Evolutionary conservation across 306 rosid genomes (phyloP).

Genomic region (Erythrophleum fordii): DNA sequence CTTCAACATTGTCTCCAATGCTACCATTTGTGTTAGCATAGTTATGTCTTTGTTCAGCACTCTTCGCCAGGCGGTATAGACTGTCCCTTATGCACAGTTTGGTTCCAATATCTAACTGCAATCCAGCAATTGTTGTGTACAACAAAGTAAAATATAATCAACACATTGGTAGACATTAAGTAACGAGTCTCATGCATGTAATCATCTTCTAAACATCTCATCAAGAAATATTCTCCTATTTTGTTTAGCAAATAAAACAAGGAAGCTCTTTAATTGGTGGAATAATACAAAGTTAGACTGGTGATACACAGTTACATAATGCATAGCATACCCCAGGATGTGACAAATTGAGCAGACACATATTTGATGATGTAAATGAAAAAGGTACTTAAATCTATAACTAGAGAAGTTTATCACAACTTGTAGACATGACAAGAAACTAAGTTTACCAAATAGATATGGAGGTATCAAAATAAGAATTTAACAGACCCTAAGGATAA

Average conservation of each 20-base stretch:
- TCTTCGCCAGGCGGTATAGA: conserved; percentile 88
- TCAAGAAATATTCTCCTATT: not conserved
- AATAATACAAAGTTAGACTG: not conserved
- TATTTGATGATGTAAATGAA: not conserved
- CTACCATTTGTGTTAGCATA: conserved; percentile 44
- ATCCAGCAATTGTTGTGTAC: conserved; percentile 34
- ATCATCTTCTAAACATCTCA: conserved; percentile 10
- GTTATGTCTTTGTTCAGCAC: conserved; percentile 82
- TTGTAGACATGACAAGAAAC: not conserved
- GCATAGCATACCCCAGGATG: not conserved
- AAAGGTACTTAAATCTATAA: not conserved
- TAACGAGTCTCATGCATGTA: not conserved
- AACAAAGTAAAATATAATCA: conserved; percentile 17
- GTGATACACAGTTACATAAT: not conserved
- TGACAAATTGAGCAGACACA: conserved; percentile 4
- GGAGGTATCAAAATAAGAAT: not conserved
- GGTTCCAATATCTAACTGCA: conserved; percentile 78
- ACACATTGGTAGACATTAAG: conserved; percentile 23
- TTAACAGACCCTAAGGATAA: not conserved
- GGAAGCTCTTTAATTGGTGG: not conserved
- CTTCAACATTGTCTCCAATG: conserved; percentile 55
- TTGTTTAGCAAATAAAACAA: not conserved
- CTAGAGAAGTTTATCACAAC: not conserved
- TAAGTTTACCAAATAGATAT: not conserved
- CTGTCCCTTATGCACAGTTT: conserved; percentile 89